These are phyloP conservation scores for Pyrus pyrifolia DNA, from an alignment of 306 rosid genomes.

Conservation along the genomic window DNA sequence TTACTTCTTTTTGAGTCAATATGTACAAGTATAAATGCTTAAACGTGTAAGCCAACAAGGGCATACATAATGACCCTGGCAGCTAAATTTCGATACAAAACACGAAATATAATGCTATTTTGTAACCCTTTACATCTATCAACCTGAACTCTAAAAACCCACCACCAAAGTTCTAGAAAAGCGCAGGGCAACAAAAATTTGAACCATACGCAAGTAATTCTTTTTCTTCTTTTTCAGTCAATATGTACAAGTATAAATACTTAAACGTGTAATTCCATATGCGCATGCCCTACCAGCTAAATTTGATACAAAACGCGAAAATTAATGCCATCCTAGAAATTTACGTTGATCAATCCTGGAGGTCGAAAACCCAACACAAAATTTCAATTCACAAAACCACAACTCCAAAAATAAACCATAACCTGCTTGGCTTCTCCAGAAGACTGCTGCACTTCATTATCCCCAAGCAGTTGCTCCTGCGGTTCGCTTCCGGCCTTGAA, in stretches of 20 bases:
- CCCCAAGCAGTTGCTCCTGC: slow-evolving; percentile 46
- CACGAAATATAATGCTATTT: not conserved
- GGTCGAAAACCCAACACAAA: not conserved
- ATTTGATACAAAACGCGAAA: not conserved
- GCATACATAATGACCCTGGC: not conserved
- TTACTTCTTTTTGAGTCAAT: not conserved
- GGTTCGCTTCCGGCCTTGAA: slow-evolving; percentile 51
- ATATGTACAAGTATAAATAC: not conserved
- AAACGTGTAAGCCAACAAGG: not conserved
- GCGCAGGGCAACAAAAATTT: not conserved
- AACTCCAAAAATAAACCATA: slow-evolving; percentile 24
- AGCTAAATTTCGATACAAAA: not conserved
- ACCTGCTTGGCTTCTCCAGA: slow-evolving; percentile 79
- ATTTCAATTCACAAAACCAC: not conserved
- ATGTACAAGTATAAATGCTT: not conserved
- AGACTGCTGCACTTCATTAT: slow-evolving; percentile 50
- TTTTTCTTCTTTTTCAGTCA: too few relatives aligned
- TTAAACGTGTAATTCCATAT: not conserved
- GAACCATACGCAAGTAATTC: not conserved
- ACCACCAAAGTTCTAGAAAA: not conserved
- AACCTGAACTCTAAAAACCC: not conserved
- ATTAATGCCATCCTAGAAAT: not conserved
- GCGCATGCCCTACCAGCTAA: not conserved
- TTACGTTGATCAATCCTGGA: not conserved
- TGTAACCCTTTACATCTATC: not conserved